Evolutionary conservation across 1,284 basidiomycete species (phyloP).

Genomic region (Porphyrellus sp.): DNA sequence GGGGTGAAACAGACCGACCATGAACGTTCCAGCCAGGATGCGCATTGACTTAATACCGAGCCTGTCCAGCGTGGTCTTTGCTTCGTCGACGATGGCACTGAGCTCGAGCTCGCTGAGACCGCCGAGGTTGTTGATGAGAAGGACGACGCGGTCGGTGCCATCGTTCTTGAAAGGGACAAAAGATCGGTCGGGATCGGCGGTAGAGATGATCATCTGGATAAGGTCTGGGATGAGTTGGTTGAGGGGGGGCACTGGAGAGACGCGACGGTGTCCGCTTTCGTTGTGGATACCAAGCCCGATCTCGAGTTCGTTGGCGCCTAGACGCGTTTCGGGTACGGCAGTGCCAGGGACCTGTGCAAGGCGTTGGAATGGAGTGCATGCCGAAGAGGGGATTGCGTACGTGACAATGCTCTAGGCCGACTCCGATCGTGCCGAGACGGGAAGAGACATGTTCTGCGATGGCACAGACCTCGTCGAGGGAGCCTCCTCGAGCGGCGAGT

Average conservation of each 20-base stretch:
- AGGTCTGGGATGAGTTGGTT: slow-evolving; percentile 70
- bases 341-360: slow-evolving; percentile 74
- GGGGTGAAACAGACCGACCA: slow-evolving; percentile 50
- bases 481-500: slow-evolving; percentile 67
- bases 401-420: slow-evolving; percentile 91
- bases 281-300: slow-evolving; percentile 93
- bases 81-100: slow-evolving; percentile 64
- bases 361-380: not conserved
- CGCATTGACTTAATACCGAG: slow-evolving; percentile 61
- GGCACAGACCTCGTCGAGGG: slow-evolving; percentile 71
- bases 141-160: slow-evolving; percentile 62
- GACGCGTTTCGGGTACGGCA: slow-evolving; percentile 53
- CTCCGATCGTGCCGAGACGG: slow-evolving; percentile 79
- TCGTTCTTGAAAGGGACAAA: slow-evolving; percentile 77
- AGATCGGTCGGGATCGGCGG: slow-evolving; percentile 76
- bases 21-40: slow-evolving; percentile 76
- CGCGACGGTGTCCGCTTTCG: slow-evolving; percentile 74
- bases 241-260: slow-evolving; percentile 70
- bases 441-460: slow-evolving; percentile 68
- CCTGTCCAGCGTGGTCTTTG: slow-evolving; percentile 50
- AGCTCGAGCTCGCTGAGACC: slow-evolving; percentile 87
- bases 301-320: slow-evolving; percentile 71
- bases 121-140: slow-evolving; percentile 80
- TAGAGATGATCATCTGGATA: slow-evolving; percentile 70
- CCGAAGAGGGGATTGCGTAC: slow-evolving; percentile 38